A percentile compares a stretch with the other conserved stretches of the same genome.
phyloP scores from a whole-genome alignment of 2,329 filamentous ascomycete genomes.

The Phialocephala sp. region DNA sequence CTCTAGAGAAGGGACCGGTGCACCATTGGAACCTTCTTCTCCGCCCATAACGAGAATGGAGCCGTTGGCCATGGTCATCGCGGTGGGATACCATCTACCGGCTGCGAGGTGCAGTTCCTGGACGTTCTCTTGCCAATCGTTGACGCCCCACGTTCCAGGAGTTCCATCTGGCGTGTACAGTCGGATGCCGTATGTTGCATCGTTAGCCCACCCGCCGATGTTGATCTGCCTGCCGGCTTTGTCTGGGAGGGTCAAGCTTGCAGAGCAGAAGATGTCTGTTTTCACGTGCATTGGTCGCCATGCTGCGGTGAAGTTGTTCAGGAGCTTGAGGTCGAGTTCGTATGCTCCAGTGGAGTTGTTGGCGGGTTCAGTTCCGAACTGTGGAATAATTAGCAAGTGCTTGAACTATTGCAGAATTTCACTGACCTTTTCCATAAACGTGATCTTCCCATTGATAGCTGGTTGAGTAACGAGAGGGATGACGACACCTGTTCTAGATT shows the following conservation, averaged over 20 bases:
- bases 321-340: conserved; percentile 63
- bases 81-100: conserved; percentile 68
- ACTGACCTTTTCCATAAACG: conserved; percentile 54
- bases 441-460: conserved; percentile 6
- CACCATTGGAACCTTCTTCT: conserved; percentile 65
- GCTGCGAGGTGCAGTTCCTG: conserved; percentile 58
- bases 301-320: conserved; percentile 57
- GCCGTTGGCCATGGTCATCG: conserved; percentile 68
- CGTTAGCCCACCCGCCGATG: conserved; percentile 69
- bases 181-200: conserved; percentile 65
- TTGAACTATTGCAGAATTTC: neutral
- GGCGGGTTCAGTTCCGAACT: conserved; percentile 56
- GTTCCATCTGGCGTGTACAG: conserved; percentile 63
- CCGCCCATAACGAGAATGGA: conserved; percentile 68
- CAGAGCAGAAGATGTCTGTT: conserved; percentile 72
- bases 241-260: conserved; percentile 66
- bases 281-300: conserved; percentile 67
- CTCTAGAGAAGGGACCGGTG: conserved; percentile 66
- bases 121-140: conserved; percentile 69
- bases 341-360: conserved; percentile 68
- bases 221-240: conserved; percentile 68
- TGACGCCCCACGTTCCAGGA: conserved; percentile 59
- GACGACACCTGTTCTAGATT: neutral
- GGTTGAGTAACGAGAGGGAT: conserved; percentile 12
- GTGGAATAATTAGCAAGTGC: neutral